phyloP scores from a whole-genome alignment of 805 yeast genomes.

The Candida sithepensis region DNA sequence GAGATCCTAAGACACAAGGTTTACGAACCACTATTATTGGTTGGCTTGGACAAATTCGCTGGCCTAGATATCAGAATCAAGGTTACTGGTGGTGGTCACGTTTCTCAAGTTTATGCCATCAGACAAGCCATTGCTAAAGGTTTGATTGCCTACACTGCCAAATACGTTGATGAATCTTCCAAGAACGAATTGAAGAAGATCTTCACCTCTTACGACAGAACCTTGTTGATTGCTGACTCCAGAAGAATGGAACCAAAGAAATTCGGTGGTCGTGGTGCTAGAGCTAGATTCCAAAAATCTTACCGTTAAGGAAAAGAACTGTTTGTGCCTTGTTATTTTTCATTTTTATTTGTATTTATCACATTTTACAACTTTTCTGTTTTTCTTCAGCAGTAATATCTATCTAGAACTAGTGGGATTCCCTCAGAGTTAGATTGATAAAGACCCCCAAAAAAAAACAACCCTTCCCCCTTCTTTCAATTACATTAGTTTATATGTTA shows the following conservation, averaged over 20 bases:
- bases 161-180: conserved; percentile 98
- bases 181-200: conserved; percentile 99
- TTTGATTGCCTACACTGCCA: conserved; percentile 98
- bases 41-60: conserved; percentile 98
- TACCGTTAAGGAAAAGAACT: conserved; percentile 73
- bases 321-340: too few species aligned
- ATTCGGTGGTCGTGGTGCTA: conserved; percentile 99
- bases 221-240: conserved; percentile 98
- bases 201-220: conserved; percentile 97
- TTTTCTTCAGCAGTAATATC: not conserved
- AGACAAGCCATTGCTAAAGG: conserved; percentile 99
- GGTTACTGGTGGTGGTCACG: conserved; percentile 99
- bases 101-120: conserved; percentile 98
- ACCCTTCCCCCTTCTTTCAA: not conserved
- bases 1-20: conserved; percentile 99
- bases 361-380: not conserved
- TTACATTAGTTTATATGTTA: conserved; percentile 3
- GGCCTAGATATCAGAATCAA: conserved; percentile 98
- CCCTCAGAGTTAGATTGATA: not conserved
- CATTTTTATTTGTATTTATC: conserved; percentile 1
- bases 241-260: conserved; percentile 99
- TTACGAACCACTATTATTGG: conserved; percentile 98
- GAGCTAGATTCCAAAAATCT: conserved; percentile 99
- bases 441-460: not conserved
- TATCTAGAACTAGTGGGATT: not conserved